Evolutionary conservation across 169 alveolate species (phyloP).

Genomic region (Cryptosporidium felis): DNA sequence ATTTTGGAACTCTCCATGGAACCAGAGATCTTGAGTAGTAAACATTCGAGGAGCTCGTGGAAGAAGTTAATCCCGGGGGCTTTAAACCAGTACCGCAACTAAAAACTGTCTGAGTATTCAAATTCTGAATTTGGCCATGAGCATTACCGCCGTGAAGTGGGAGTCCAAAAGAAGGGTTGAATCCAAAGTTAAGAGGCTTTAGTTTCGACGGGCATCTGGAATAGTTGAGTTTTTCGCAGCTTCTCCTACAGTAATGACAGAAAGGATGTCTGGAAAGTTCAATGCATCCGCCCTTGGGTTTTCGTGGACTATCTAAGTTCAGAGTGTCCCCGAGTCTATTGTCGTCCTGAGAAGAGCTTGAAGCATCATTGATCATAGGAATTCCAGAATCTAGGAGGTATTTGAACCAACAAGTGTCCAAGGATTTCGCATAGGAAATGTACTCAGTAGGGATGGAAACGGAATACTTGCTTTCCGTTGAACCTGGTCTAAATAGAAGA

Average conservation of each 20-base stretch:
- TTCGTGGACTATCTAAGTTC: background rate
- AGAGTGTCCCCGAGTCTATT: conserved; percentile 22
- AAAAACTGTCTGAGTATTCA: background rate
- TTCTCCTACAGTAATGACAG: conserved; percentile 60
- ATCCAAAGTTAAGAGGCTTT: conserved; percentile 13
- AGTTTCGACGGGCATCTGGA: conserved; percentile 68
- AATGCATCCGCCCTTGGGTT: conserved; percentile 47
- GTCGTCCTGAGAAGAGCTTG: background rate
- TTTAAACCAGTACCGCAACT: background rate
- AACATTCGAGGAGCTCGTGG: background rate
- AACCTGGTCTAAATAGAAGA: conserved; percentile 41
- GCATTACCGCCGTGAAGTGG: background rate
- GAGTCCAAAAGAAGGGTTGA: background rate
- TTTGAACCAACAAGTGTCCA: conserved; percentile 11
- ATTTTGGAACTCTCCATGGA: conserved; percentile 54
- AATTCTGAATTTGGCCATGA: background rate
- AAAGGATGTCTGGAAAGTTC: conserved; percentile 48
- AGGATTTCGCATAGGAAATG: conserved; percentile 49
- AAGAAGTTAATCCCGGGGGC: background rate
- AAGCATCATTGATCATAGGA: background rate
- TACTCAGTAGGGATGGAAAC: conserved; percentile 48
- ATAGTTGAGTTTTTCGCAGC: conserved; percentile 24
- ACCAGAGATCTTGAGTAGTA: conserved; percentile 50
- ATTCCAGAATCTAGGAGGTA: conserved; percentile 32
- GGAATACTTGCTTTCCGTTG: conserved; percentile 63